phyloP scores from a whole-genome alignment of 306 rosid species.

The Alnus rubra region DNA sequence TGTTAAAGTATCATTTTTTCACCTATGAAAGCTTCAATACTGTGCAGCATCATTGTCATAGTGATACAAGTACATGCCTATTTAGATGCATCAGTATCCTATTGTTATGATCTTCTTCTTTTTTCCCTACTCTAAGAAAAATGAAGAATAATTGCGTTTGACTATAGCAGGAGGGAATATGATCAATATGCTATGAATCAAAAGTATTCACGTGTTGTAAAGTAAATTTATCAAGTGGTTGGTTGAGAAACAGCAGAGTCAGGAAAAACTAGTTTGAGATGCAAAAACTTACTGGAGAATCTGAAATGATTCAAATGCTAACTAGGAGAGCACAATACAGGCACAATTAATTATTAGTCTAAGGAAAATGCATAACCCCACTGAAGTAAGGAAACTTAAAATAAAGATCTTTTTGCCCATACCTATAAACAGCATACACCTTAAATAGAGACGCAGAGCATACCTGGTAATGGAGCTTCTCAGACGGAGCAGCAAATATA shows the following conservation, averaged over 20 bases:
- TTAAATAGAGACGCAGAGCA: conserved; percentile 7
- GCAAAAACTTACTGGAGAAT: background rate
- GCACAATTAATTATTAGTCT: background rate
- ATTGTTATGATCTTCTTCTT: background rate
- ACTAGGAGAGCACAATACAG: background rate
- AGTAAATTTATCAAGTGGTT: background rate
- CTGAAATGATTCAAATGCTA: background rate
- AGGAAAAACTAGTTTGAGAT: background rate
- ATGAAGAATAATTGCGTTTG: background rate
- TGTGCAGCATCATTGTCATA: background rate
- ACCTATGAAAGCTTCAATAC: background rate
- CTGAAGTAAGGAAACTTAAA: background rate
- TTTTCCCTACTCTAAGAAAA: background rate
- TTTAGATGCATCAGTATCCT: background rate
- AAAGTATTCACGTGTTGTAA: background rate
- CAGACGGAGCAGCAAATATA: conserved; percentile 81
- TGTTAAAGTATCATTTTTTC: background rate
- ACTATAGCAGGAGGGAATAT: conserved; percentile 1
- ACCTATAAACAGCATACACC: background rate
- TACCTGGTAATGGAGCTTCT: conserved; percentile 89
- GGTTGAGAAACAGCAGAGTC: background rate
- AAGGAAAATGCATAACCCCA: background rate
- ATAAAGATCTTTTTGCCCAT: background rate
- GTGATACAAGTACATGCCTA: background rate
- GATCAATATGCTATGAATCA: background rate